These are phyloP conservation scores for Colletotrichum endophyticum DNA, from an alignment of 2,329 filamentous ascomycete species.

Conservation along the genomic window DNA sequence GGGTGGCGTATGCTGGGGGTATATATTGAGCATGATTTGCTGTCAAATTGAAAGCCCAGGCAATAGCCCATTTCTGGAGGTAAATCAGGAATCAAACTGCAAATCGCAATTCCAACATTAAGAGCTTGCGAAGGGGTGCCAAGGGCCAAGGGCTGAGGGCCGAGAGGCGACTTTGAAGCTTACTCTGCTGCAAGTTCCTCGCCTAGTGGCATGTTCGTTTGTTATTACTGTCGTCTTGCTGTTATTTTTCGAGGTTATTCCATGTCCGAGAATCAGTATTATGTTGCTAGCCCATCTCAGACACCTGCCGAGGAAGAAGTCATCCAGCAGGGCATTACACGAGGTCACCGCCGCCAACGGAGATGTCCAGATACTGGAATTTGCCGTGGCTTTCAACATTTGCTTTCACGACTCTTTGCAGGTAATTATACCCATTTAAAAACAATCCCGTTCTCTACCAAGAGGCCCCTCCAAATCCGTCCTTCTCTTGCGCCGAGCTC, in stretches of 20 bases:
- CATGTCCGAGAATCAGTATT: fast-evolving
- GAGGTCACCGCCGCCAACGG: too few relatives aligned
- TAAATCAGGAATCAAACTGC: too few relatives aligned
- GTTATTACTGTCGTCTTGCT: background rate
- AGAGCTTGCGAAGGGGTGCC: too few relatives aligned
- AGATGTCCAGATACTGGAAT: background rate
- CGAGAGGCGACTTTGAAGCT: too few relatives aligned
- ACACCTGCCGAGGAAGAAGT: too few relatives aligned
- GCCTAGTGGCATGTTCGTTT: fast-evolving
- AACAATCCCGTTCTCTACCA: background rate
- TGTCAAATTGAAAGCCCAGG: background rate
- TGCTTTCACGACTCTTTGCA: fast-evolving
- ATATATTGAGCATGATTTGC: background rate
- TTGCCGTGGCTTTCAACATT: fast-evolving
- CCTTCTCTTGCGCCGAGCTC: background rate
- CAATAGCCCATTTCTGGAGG: too few relatives aligned
- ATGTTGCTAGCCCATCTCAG: too few relatives aligned
- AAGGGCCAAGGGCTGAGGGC: too few relatives aligned
- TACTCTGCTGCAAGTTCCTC: fast-evolving
- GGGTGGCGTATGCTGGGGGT: fast-evolving
- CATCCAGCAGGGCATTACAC: fast-evolving
- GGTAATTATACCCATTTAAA: fast-evolving
- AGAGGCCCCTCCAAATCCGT: fast-evolving
- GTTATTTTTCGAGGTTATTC: background rate
- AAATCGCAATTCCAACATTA: too few relatives aligned